Evolutionary conservation across 768 basidiomycete species (phyloP), one percentile per base, ranked within the genome.

Genomic region (Podaxis carcinomalis): DNA sequence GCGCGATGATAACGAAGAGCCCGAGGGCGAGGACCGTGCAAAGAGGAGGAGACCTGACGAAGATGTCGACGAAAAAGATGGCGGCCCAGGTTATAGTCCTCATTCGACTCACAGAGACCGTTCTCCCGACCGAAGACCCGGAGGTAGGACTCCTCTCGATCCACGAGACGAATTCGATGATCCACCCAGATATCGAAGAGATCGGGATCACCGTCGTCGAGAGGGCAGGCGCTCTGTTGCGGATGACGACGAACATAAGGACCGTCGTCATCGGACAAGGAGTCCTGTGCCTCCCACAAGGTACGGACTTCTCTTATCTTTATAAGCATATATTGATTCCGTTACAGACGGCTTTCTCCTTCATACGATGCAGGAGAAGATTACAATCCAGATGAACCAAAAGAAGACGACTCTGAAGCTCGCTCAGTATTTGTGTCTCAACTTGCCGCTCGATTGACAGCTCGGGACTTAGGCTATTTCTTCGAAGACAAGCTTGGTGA

Each of bases 391-490:
- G 93, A 96, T 66, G 94, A 98, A 65, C 89, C 90, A 5, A 90
- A 89, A 68, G 93, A 95, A 74, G 94, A 98, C 72, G 96, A 98
- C 71, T 95, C 93, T 59, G 97, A 98, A 86, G 90, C 93, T 70
- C 90, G 97, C 74, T 98, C 97, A 68, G 93, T 98, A 67, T 98
- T 98, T 77, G 94, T 97, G 72, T 96, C 95, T 68, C 97, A 98
- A 78, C 88, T 99, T 72, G 93, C 97, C 68, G 94, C 95, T 63
- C 89, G 94, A 70, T 86, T 98, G 72, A 98, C 95, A 62, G 94
- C 95, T 68, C 87, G 94, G 72, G 97, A 99, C 79, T 80, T 99
- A 76, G 95, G 95, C 66, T 92, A 95, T 77, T 99, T 99, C 80
- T 98, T 99, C 71, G 96, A 98, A 80, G 92, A 96, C 72, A 93